Evolutionary conservation across 768 basidiomycete species (phyloP).

Genomic region (Lactarius trivialis): DNA sequence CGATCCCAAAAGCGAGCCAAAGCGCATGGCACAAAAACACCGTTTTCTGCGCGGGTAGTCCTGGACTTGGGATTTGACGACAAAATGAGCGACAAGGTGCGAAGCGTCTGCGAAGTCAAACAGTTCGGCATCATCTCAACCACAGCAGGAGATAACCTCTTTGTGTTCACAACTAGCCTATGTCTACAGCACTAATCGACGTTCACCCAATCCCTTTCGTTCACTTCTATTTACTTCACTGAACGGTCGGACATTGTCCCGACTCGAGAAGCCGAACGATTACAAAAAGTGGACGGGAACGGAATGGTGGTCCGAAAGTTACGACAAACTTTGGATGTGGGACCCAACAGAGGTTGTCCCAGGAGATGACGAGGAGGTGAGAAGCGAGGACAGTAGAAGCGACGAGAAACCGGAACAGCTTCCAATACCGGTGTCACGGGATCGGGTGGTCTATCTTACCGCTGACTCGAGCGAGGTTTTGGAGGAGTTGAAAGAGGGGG

Average conservation of each 20-base stretch:
- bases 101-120: slow-evolving; percentile 24
- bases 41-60: slow-evolving; percentile 55
- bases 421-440: slow-evolving; percentile 21
- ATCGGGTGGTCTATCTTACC: slow-evolving; percentile 81
- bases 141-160: slow-evolving; percentile 76
- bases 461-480: slow-evolving; percentile 89
- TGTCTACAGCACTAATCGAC: slow-evolving; percentile 82
- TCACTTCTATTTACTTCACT: slow-evolving; percentile 75
- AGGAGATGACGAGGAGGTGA: slow-evolving; percentile 2
- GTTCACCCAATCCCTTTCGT: slow-evolving; percentile 61
- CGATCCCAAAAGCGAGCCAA: slow-evolving; percentile 28
- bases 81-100: slow-evolving; percentile 87
- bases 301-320: slow-evolving; percentile 78
- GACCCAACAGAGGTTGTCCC: slow-evolving; percentile 4
- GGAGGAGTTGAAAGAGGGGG: slow-evolving; percentile 69
- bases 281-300: slow-evolving; percentile 78
- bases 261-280: slow-evolving; percentile 58
- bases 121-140: not conserved
- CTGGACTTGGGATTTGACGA: slow-evolving; percentile 92
- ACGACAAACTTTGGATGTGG: slow-evolving; percentile 58
- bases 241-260: slow-evolving; percentile 57
- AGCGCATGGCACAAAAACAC: slow-evolving; percentile 23
- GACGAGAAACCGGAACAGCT: not conserved
- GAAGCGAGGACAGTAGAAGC: slow-evolving; percentile 1
- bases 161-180: slow-evolving; percentile 88